Base-by-base conservation (phyloP, 2,329 filamentous ascomycete genomes). In the Alternaria sp. region DNA sequence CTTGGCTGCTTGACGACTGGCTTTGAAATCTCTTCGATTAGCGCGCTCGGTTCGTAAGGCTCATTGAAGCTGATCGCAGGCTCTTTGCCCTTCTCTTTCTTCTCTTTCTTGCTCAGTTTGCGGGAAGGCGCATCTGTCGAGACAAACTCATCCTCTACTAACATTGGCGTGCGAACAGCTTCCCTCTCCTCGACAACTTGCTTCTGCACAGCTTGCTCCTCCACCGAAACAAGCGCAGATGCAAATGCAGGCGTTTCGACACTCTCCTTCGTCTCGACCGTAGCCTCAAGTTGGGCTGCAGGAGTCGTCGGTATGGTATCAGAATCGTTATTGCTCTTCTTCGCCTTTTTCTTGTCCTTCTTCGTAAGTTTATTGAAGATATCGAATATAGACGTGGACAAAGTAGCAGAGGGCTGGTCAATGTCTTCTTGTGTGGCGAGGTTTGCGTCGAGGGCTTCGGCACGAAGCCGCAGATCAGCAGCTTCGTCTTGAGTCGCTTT, bases 291-390 rank as follows among this genome's bases (percentile, higher is more conserved):
- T 54, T 68, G 58, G n/a, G 62, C 60, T 54, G 56, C 63, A 65
- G 72, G 71, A 59, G 71, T 72, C 54, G 62, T 63, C 4, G 66
- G 60, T 13, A 67, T 62, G 41, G 65, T 58, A 24, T 70, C 65
- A 51, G 69, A 48, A 39, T 61, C 42, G 39, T 50, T 40, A 33
- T 68, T 70, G 37, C 55, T 51, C 51, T 71, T 72, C 51, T 68
- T 72, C 13, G 46, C 57, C 40, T 69, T 70, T 44, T 73, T 74
- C 61, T 72, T 72, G 33, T 71, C 61, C 45, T 74, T 70, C 52
- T 72, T 72, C 60, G 57, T 67, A 31, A 74, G 61, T 48, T 69
- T 69, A 28, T 57, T 62, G 14, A 73, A 70, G 10, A 72, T 49
- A 46, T 73, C 70, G 28, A 71, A 69, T 42, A 75, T 60, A 2